Evolutionary conservation across 768 basidiomycete species (phyloP).

Genomic region (Psilocybe tampanensis): DNA sequence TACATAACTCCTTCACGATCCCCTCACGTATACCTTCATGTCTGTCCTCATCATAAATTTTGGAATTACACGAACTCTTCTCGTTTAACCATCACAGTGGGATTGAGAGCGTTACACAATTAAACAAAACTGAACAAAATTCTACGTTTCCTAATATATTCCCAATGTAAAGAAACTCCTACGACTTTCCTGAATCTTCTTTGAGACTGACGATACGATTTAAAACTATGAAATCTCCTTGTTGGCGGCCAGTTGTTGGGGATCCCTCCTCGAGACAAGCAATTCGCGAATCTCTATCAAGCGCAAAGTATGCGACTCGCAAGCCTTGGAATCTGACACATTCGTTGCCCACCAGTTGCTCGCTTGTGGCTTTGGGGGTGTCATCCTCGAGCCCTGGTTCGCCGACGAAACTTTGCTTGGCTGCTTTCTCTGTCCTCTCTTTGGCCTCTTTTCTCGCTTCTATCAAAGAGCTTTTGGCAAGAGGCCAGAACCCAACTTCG

Average conservation of each 20-base stretch:
- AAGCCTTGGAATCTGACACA: slow-evolving; percentile 96
- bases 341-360: slow-evolving; percentile 87
- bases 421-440: slow-evolving; percentile 62
- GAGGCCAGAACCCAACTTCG: slow-evolving; percentile 86
- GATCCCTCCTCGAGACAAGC: slow-evolving; percentile 61
- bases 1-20: slow-evolving; percentile 23
- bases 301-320: slow-evolving; percentile 91
- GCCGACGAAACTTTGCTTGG: slow-evolving; percentile 43
- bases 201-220: slow-evolving; percentile 95
- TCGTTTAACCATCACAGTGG: slow-evolving; percentile 9
- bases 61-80: slow-evolving; percentile 29
- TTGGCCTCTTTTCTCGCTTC: slow-evolving; percentile 70
- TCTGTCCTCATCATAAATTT: slow-evolving; percentile 20
- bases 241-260: slow-evolving; percentile 44
- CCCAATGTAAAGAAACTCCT: background rate
- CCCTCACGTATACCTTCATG: slow-evolving; percentile 31
- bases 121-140: background rate
- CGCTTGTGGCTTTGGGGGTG: slow-evolving; percentile 74
- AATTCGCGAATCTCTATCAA: slow-evolving; percentile 84
- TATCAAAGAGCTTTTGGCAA: slow-evolving; percentile 68
- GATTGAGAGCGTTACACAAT: background rate
- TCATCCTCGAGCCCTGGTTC: slow-evolving; percentile 40
- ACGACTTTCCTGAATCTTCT: slow-evolving; percentile 85
- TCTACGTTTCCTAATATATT: background rate
- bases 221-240: slow-evolving; percentile 81